These are phyloP conservation scores for Mycena metata DNA, from an alignment of 768 basidiomycete genomes.

Conservation along the genomic window DNA sequence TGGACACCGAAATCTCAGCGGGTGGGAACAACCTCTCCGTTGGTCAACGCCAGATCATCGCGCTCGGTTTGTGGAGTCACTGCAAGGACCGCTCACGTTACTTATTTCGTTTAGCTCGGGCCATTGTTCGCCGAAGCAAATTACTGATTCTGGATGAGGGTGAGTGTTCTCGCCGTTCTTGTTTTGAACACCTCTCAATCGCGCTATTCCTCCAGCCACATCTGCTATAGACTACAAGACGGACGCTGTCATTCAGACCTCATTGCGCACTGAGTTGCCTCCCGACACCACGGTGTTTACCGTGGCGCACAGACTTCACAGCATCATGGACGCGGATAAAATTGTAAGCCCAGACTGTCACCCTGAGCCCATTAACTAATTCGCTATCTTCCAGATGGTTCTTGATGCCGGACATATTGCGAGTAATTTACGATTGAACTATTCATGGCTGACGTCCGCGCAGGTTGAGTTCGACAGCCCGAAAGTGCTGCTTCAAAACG, in stretches of 20 bases:
- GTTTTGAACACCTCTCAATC: slow-evolving; percentile 12
- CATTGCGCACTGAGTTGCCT: slow-evolving; percentile 53
- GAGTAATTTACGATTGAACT: no score
- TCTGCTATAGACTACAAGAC: slow-evolving; percentile 48
- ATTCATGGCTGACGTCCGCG: no score
- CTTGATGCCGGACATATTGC: slow-evolving; percentile 51
- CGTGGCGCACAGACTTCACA: slow-evolving; percentile 47
- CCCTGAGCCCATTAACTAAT: slow-evolving; percentile 11
- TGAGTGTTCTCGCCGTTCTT: slow-evolving; percentile 19
- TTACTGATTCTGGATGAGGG: slow-evolving; percentile 32
- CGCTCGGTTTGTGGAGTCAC: slow-evolving; percentile 8
- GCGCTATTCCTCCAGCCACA: slow-evolving; percentile 30
- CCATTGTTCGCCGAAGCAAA: slow-evolving; percentile 37
- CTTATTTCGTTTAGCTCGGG: slow-evolving; percentile 37
- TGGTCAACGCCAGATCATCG: slow-evolving; percentile 32
- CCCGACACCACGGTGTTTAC: slow-evolving; percentile 47
- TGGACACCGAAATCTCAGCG: slow-evolving; percentile 25
- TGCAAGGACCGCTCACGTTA: background rate
- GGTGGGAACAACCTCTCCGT: slow-evolving; percentile 27
- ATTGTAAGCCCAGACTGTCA: slow-evolving; percentile 46
- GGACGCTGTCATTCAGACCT: slow-evolving; percentile 57
- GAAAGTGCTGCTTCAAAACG: no score
- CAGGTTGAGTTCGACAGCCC: no score
- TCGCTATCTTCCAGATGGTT: slow-evolving; percentile 45
- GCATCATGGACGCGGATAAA: slow-evolving; percentile 48